These are phyloP conservation scores for Mortierella sp. DNA, from an alignment of 371 early-diverging fungal species.

Conservation along the genomic window DNA sequence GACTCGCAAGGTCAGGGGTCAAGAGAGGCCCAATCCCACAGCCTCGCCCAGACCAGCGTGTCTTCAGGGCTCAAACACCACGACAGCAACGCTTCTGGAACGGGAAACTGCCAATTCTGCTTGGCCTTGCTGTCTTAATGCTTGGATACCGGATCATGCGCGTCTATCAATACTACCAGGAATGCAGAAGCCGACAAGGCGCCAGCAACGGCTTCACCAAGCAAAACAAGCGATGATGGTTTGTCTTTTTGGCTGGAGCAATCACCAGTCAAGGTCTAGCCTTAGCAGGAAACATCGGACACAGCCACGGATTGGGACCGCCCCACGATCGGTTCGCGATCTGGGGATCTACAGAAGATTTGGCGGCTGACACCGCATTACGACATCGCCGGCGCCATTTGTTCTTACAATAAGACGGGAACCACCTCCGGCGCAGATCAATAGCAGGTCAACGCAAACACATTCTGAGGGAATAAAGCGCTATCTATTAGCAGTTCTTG, in stretches of 20 bases:
- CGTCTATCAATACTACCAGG: constrained; percentile 31
- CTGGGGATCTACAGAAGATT: neutral
- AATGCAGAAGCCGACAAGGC: neutral
- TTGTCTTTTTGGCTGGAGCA: neutral
- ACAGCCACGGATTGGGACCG: neutral
- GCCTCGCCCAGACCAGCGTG: constrained; percentile 25
- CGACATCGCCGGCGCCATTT: neutral
- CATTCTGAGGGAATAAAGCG: neutral
- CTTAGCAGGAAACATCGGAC: neutral
- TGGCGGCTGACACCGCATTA: no score
- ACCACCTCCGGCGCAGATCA: neutral
- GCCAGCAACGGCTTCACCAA: neutral
- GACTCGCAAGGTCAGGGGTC: constrained; percentile 44
- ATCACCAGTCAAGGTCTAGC: no score
- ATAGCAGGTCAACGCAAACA: neutral
- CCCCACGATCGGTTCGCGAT: neutral
- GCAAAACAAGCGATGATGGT: neutral
- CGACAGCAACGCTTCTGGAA: constrained; percentile 32
- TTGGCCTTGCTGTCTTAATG: constrained; percentile 32
- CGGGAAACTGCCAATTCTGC: constrained; percentile 43
- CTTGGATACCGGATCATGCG: constrained; percentile 49
- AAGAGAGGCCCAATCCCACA: constrained; percentile 27
- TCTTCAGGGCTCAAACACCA: constrained; percentile 22
- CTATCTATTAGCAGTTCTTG: neutral
- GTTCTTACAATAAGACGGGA: neutral